phyloP scores from a whole-genome alignment of 176 grass and related monocot genomes.

The Aechmea fasciata region DNA sequence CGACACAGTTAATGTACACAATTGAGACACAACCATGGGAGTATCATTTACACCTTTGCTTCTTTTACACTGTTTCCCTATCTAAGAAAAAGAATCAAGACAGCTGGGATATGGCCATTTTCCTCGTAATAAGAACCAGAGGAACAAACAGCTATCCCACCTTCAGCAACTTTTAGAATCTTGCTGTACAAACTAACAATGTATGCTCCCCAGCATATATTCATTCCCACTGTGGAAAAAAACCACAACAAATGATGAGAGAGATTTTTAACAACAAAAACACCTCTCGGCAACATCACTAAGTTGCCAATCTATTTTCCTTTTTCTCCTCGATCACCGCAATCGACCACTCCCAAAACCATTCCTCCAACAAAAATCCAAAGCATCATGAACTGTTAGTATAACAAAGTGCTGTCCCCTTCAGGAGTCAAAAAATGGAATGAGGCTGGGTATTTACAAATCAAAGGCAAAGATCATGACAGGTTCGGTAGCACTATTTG shows the following conservation, averaged over 20 bases:
- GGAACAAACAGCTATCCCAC: slow-evolving; percentile 25
- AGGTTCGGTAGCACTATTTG: slow-evolving; percentile 37
- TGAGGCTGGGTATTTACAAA: slow-evolving; percentile 41
- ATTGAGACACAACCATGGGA: neutral
- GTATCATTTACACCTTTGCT: neutral
- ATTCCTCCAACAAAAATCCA: slow-evolving; percentile 20
- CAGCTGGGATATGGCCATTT: neutral
- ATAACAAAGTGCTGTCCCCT: neutral
- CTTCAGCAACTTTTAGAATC: slow-evolving; percentile 29
- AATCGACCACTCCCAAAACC: slow-evolving; percentile 10
- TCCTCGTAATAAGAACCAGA: neutral
- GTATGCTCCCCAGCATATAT: slow-evolving; percentile 12
- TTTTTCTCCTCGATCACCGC: neutral
- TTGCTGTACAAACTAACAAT: slow-evolving; percentile 47
- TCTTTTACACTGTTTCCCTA: slow-evolving; percentile 6
- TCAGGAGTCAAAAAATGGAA: slow-evolving; percentile 23
- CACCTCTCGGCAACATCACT: neutral
- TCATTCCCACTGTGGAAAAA: neutral
- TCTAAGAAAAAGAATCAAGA: slow-evolving; percentile 18
- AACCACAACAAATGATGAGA: neutral
- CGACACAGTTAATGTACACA: neutral
- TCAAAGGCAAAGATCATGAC: slow-evolving; percentile 20
- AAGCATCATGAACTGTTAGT: slow-evolving; percentile 16
- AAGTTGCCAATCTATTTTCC: neutral
- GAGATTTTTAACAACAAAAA: neutral